Evolutionary conservation across 164 flowering plant species (phyloP).

Genomic region (Euptelea pleiosperma): DNA sequence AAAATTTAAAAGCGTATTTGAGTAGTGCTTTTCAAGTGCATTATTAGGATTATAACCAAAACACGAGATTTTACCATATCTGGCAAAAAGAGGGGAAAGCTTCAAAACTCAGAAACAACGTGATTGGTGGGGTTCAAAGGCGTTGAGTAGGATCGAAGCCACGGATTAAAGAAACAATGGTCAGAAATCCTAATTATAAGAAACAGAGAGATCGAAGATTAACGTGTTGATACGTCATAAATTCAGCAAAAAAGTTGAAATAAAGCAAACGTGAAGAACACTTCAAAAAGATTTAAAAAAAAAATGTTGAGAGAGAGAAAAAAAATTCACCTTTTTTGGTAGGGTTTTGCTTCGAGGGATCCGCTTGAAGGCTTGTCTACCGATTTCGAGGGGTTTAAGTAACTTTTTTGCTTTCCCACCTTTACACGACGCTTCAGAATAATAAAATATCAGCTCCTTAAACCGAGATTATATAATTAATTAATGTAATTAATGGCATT

Average conservation of each 20-base stretch:
- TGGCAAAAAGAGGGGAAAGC: neutral
- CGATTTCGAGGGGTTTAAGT: neutral
- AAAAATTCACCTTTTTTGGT: neutral
- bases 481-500: too few species aligned
- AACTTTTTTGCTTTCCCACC: neutral
- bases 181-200: neutral
- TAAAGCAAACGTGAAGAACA: slow-evolving; percentile 8
- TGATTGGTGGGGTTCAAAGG: slow-evolving; percentile 5
- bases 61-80: slow-evolving; percentile 5
- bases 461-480: too few species aligned
- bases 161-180: neutral
- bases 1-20: neutral
- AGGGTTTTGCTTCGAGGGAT: neutral
- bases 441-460: too few species aligned
- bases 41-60: neutral
- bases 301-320: neutral
- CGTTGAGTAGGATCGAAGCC: slow-evolving; percentile 14
- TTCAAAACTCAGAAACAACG: slow-evolving; percentile 9
- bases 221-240: slow-evolving; percentile 5
- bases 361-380: neutral
- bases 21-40: neutral
- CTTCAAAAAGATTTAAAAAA: neutral
- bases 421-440: neutral
- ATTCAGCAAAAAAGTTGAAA: neutral
- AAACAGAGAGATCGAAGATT: neutral